Conservation (phyloP, 2,329 filamentous ascomycete species). For the Celoporthe dispersa region DNA sequence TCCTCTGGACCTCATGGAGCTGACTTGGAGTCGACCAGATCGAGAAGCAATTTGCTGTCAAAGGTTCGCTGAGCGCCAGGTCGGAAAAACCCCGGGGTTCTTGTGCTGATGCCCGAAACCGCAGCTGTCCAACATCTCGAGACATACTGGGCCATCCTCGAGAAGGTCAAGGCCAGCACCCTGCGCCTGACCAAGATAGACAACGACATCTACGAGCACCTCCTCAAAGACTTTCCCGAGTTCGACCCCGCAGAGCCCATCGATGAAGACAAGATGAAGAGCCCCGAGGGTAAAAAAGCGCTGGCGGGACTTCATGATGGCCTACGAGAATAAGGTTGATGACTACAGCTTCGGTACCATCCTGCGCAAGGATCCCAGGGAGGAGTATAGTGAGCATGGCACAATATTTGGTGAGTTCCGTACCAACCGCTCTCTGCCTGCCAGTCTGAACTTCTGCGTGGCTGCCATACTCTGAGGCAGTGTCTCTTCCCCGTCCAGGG, state of each 20-base stretch:
- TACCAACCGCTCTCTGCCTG: slow-evolving; percentile 41
- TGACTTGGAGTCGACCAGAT: slow-evolving; percentile 60
- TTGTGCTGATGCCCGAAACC: background rate
- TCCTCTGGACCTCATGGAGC: background rate
- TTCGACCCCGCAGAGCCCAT: slow-evolving; percentile 83
- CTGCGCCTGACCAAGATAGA: slow-evolving; percentile 92
- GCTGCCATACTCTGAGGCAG: slow-evolving; percentile 68
- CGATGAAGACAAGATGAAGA: slow-evolving; percentile 96
- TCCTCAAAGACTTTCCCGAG: slow-evolving; percentile 87
- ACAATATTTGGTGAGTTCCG: slow-evolving; percentile 81
- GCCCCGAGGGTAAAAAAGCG: slow-evolving; percentile 88
- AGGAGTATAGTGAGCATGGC: slow-evolving; percentile 84
- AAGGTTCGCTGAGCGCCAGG: slow-evolving; percentile 59
- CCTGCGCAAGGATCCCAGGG: slow-evolving; percentile 76
- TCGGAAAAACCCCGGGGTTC: slow-evolving; percentile 27
- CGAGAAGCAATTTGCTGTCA: slow-evolving; percentile 99
- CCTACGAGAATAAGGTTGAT: slow-evolving; percentile 91
- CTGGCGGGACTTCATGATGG: slow-evolving; percentile 93
- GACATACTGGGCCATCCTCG: slow-evolving; percentile 95
- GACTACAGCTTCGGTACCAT: slow-evolving; percentile 99
- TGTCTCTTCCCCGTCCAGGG: slow-evolving; percentile 37
- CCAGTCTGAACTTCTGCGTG: slow-evolving; percentile 63
- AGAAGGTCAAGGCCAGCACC: slow-evolving; percentile 85
- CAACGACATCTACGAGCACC: slow-evolving; percentile 91
- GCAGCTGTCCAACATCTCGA: slow-evolving; percentile 88